phyloP scores from a whole-genome alignment of 208 protist species.

The Trypanosoma melophagium region DNA sequence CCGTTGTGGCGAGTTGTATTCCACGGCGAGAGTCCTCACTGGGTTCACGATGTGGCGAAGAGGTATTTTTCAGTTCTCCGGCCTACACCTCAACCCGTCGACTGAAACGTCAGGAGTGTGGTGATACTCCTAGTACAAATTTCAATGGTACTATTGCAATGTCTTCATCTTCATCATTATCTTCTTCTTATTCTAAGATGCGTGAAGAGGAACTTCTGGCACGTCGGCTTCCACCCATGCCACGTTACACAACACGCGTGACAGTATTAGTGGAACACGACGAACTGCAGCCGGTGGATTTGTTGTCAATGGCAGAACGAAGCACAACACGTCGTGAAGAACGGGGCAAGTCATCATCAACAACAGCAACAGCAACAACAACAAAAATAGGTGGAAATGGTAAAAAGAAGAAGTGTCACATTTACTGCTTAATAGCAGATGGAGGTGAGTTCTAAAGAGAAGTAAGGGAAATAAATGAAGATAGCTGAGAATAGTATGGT shows the following conservation, averaged over 20 bases:
- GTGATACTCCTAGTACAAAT: background rate
- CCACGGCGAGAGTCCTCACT: conserved; percentile 67
- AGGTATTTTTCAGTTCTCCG: conserved; percentile 16
- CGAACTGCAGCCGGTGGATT: conserved; percentile 55
- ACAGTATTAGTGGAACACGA: conserved; percentile 82
- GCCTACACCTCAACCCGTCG: background rate
- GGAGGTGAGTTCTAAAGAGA: conserved; percentile 54
- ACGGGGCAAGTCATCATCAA: background rate
- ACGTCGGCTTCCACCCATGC: conserved; percentile 51
- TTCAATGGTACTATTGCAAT: background rate
- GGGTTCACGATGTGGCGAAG: conserved; percentile 31
- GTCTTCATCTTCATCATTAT: background rate
- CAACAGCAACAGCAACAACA: background rate
- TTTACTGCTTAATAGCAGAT: conserved; percentile 80
- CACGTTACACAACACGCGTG: conserved; percentile 73
- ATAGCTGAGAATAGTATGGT: no score
- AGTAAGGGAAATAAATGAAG: background rate
- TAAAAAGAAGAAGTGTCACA: conserved; percentile 26
- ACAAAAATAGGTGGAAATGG: background rate
- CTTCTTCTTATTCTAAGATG: no score
- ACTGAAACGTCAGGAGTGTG: background rate
- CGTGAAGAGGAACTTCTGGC: conserved; percentile 27
- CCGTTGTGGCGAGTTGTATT: conserved; percentile 72
- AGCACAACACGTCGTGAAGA: conserved; percentile 21
- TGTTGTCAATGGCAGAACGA: conserved; percentile 68